Base-by-base conservation (phyloP, 768 basidiomycete species). In the Lyophyllum decastes region DNA sequence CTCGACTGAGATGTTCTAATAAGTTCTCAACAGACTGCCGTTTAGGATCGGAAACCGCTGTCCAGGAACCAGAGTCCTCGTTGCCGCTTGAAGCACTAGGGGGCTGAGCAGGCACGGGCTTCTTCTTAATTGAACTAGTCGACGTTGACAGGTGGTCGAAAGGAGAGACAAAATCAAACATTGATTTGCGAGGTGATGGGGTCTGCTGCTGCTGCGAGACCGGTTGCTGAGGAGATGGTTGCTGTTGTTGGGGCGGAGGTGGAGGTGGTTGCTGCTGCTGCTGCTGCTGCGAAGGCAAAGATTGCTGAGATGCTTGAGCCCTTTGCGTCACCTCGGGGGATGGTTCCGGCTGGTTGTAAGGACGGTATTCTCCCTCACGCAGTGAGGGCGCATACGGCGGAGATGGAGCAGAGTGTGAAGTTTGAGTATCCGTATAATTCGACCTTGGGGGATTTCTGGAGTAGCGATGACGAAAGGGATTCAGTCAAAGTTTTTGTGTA, bases 151-250 rank as follows among this genome's bases (percentile, higher is more conserved):
- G 80, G 24, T 89, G 91, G 63, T 94, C 92, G 64, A 94, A 93
- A 2, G 92, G 87, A 49, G 90, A 92, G 49, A 88, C 80, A 59
- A 90, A 94, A 38, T 93, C 90, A 64, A 94, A 94, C 82, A 92
- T 85, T 49, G 90, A 89, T 70, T 89, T 87, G 64, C 86, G 88
- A 22, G 87, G 82, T 41, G 88, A 87, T 27, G 90, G 83, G 0
- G 88, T 84, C 2, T 82, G 75, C 56, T 78, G 82, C 49, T 79
- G 80, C 30, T 67, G 30, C 30, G 64, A 26, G 17, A 17, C 26
- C 16, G 47, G 63, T 25, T 66, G 60, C 26, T 64, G 66, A 35
- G 70, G 65, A 7, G 52, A 61, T 35, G 66, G 69, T 22, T 70
- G 71, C 19, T 67, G 64, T n/a, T 30, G 30, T 30, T 30, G 30